Conservation (phyloP, 2,329 filamentous ascomycete genomes). For the Aureobasidium sp. region DNA sequence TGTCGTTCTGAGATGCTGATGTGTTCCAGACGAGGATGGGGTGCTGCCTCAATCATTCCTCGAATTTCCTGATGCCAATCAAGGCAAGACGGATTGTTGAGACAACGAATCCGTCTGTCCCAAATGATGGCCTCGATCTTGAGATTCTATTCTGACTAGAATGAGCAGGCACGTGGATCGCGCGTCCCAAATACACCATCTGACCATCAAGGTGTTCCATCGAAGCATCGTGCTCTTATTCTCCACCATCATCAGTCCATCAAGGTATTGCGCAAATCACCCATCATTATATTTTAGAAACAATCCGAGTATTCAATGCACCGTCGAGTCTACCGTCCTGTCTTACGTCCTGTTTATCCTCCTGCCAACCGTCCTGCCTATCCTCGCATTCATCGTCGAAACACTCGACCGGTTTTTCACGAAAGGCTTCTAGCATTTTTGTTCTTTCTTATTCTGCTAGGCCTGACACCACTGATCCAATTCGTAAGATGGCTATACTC, state of each 20-base stretch:
- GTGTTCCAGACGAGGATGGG: background rate
- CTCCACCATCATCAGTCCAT: conserved; percentile 1
- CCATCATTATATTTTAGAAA: background rate
- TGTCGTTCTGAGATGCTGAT: background rate
- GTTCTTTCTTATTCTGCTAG: too few species aligned
- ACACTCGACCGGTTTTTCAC: too few species aligned
- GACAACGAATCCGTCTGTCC: background rate
- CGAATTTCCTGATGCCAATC: background rate
- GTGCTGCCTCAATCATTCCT: background rate
- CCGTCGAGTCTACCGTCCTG: background rate
- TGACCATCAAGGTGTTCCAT: conserved; percentile 5
- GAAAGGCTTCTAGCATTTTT: too few species aligned
- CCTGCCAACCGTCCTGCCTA: too few species aligned
- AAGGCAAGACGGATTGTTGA: background rate
- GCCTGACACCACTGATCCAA: too few species aligned
- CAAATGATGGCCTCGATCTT: too few species aligned
- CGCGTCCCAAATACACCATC: background rate
- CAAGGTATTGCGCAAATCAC: background rate
- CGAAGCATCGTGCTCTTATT: background rate
- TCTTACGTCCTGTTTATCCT: too few species aligned
- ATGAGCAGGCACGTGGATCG: background rate
- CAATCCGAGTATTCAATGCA: too few species aligned
- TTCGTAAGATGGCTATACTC: background rate
- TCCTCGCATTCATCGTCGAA: background rate
- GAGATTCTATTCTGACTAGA: background rate